Evolutionary conservation across 805 yeast species (phyloP).

Genomic region (Diddensiella santjacobensis): DNA sequence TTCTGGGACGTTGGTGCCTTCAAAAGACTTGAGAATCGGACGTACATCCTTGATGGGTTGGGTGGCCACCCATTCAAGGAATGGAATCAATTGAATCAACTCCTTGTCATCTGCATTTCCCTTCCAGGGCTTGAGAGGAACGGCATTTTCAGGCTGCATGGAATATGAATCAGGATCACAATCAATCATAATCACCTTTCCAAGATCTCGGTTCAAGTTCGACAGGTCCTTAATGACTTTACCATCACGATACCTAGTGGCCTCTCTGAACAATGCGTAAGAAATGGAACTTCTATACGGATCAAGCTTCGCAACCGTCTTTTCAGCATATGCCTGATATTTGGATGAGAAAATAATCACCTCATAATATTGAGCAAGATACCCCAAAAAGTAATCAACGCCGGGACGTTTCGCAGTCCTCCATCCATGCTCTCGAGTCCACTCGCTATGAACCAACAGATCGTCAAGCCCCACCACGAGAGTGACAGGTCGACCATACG

Average conservation of each 20-base stretch:
- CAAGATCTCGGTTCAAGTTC: conserved; percentile 84
- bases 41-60: conserved; percentile 84
- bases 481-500: conserved; percentile 88
- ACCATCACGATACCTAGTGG: conserved; percentile 85
- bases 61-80: conserved; percentile 90
- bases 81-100: conserved; percentile 78
- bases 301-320: conserved; percentile 81
- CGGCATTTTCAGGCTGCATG: conserved; percentile 92
- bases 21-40: conserved; percentile 73
- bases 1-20: conserved; percentile 62
- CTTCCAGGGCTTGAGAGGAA: conserved; percentile 78
- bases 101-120: conserved; percentile 77
- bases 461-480: conserved; percentile 88
- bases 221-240: conserved; percentile 84
- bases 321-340: conserved; percentile 81
- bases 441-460: conserved; percentile 81
- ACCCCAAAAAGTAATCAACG: conserved; percentile 91
- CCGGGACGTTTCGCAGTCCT: conserved; percentile 99
- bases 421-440: conserved; percentile 95
- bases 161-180: conserved; percentile 66
- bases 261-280: conserved; percentile 85
- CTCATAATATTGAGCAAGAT: conserved; percentile 92
- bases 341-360: conserved; percentile 86
- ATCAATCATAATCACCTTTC: conserved; percentile 77
- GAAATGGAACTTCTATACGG: conserved; percentile 88